Conservation (phyloP, 495 filamentous ascomycete species). For the Penicillium canescens region DNA sequence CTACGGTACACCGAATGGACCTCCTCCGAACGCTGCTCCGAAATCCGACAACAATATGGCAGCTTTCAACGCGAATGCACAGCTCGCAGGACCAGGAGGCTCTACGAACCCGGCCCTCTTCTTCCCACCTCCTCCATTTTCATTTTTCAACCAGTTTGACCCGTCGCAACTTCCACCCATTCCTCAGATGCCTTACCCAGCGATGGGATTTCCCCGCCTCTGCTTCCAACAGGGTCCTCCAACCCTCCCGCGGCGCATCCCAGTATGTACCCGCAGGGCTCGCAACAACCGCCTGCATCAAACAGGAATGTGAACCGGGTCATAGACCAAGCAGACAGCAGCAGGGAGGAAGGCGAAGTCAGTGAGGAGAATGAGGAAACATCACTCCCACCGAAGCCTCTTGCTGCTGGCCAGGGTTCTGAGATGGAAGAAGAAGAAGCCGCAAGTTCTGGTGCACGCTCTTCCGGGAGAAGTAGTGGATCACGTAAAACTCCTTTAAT, state of each 20-base stretch:
- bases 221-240: constrained; percentile 18
- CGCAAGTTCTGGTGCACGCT: constrained; percentile 21
- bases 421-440: constrained; percentile 34
- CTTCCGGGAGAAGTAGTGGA: constrained; percentile 32
- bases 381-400: constrained; percentile 6
- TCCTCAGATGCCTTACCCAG: constrained; percentile 26
- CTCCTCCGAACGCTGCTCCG: constrained; percentile 4
- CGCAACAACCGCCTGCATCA: constrained; percentile 3
- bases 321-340: constrained; percentile 10
- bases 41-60: constrained; percentile 24
- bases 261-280: not conserved
- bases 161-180: constrained; percentile 29
- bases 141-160: constrained; percentile 30
- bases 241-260: constrained; percentile 6
- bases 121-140: constrained; percentile 34
- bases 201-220: constrained; percentile 26
- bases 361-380: constrained; percentile 63
- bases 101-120: constrained; percentile 21
- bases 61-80: constrained; percentile 29
- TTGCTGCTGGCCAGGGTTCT: constrained; percentile 1
- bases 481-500: constrained; percentile 33
- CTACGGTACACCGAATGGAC: constrained; percentile 9
- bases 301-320: constrained; percentile 1
- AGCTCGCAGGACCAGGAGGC: constrained; percentile 24
- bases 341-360: constrained; percentile 72